Base-by-base conservation (phyloP, 1,139 yeast genomes). In the Kodamaea arcana region DNA sequence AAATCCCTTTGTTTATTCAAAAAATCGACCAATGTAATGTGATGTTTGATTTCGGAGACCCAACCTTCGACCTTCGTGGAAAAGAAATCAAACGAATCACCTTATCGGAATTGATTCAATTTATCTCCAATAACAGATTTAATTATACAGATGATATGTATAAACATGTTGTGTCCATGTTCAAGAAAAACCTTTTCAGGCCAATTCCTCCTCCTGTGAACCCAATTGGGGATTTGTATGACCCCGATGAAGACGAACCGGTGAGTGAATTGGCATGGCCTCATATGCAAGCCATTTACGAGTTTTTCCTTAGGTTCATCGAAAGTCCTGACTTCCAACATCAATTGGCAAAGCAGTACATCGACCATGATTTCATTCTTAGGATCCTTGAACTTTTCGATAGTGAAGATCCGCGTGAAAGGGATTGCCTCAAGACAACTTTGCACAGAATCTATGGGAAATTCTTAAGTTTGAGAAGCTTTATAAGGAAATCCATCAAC, bases 241-340 rank as follows among this genome's bases (percentile, higher is more conserved):
- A 94, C 52, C 98, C 99, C 0, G 98, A 92, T 64, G 99, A 92
- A 63, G 98, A 92, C 62, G 99, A 92, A 61, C 97, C 97, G 2
- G 95, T 92, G 28, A 80, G 80, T 52, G 98, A 94, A 56, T 78
- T 92, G 42, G 92, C 97, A 4, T 92, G 99, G 99, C 96, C 98
- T 4, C 99, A 92, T 58, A 92, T 94, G 97, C 95, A 87, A 61
- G 78, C 90, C 29, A 95, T 90, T 29, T 92, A 94, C 63, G 97
- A 92, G 58, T 87, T 92, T 53, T 92, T 92, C 56, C 67, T 94
- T 43, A 71, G 96, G 51, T 92, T 92, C 61, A 83, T 92, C 43
- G 98, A 92, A 61, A 81, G 92, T 45, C 94, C 95, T 4, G 97
- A 90, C 61, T 92, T 94, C 57, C 87, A 87, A 54, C 96, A 90